Conservation (phyloP, 176 grass and related monocot genomes). For the Pharus latifolius region DNA sequence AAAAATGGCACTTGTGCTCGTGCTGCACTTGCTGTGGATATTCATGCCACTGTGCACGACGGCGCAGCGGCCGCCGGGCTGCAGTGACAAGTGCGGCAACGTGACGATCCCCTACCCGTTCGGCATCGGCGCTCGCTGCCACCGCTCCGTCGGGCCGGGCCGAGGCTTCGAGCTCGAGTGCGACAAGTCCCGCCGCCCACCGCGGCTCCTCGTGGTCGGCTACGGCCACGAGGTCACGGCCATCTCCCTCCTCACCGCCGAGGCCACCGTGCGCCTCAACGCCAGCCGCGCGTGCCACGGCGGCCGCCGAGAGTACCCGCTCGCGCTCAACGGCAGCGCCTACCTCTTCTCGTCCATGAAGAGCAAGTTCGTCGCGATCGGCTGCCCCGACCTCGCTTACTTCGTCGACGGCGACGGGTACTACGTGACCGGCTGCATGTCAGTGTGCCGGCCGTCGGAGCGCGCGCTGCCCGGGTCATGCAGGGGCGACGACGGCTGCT, state of each 20-base stretch:
- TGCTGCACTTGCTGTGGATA: not conserved
- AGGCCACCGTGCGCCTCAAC: constrained; percentile 18
- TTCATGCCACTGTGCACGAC: not conserved
- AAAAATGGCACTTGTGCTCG: too few relatives aligned
- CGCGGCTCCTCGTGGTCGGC: constrained; percentile 9
- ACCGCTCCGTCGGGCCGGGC: not conserved
- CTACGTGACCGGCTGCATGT: constrained; percentile 46
- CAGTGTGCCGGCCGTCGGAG: constrained; percentile 17
- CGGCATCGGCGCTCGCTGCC: constrained; percentile 34
- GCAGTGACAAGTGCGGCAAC: constrained; percentile 39
- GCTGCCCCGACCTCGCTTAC: constrained; percentile 36
- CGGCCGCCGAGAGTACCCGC: not conserved
- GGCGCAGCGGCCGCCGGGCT: constrained; percentile 21
- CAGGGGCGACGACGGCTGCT: constrained; percentile 42
- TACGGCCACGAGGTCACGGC: constrained; percentile 17
- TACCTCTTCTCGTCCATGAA: constrained; percentile 35
- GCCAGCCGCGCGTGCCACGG: constrained; percentile 41
- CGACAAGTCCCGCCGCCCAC: constrained; percentile 22
- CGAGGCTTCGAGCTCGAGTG: constrained; percentile 24
- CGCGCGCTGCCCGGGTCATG: constrained; percentile 23
- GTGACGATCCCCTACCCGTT: constrained; percentile 52
- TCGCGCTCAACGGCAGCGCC: constrained; percentile 5
- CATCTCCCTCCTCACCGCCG: constrained; percentile 21
- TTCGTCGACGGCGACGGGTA: constrained; percentile 12
- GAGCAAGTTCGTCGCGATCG: constrained; percentile 43